Evolutionary conservation across 345 rosid species (phyloP), one percentile per base, ranked within the genome.

Genomic region (Noccaea bulbosa): DNA sequence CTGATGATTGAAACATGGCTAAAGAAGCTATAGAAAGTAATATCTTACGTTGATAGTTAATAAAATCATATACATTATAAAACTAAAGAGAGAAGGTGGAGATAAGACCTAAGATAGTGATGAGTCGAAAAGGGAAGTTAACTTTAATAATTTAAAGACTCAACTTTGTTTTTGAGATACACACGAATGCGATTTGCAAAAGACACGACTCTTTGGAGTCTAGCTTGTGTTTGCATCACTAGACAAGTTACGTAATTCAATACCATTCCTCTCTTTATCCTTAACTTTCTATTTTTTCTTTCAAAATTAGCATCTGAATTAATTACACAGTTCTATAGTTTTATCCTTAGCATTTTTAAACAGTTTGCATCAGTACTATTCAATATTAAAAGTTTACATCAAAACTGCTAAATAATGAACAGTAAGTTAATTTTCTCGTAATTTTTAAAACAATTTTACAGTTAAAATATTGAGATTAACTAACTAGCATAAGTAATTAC

Each of bases 141-240:
- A 46, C 74, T 62, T 75, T 75, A 62, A 68, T 61, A 61, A 61
- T 75, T 62, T 69, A 69, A 75, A 69, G 60, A 62, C 6, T 15
- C 37, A 40, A 12, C 35, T 45, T 59, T 65, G 47, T 20, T 15
- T 59, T 45, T 38, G 61, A 52, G 58, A 37, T 16, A 62, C 65
- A 75, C 74, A 69, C 59, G 74, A 54, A 69, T 75, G 70, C 17
- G 73, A 44, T 74, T 66, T 59, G 56, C 49, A 24, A 67, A 60
- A 46, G 68, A 67, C 73, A 60, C 73, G 56, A 60, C 78, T 74
- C 73, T 74, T 74, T 74, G 73, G 72, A 51, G 62, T 66, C 8
- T 34, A 51, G 68, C 55, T 67, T 59, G 73, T 50, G 77, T 67
- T 44, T 59, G 40, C 62, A 60, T 59, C 73, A 50, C 67, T 34